These are phyloP conservation scores for Triangularia verruculosa DNA, from an alignment of 2,329 filamentous ascomycete genomes.

Conservation along the genomic window DNA sequence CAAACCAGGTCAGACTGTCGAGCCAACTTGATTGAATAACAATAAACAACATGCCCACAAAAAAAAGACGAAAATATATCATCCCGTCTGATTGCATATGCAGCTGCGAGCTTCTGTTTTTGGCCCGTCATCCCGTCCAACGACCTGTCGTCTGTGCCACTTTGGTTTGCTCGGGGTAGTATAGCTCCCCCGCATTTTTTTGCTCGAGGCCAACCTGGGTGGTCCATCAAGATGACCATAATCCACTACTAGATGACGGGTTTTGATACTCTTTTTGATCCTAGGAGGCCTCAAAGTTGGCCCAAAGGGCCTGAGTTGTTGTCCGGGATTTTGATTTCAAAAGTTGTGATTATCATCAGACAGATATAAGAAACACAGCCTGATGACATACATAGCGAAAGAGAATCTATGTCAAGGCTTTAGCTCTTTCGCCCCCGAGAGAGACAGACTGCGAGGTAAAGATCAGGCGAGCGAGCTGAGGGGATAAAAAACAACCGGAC, in stretches of 20 bases:
- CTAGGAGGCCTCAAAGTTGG: background rate
- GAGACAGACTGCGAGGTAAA: background rate
- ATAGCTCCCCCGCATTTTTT: background rate
- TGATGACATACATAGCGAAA: background rate
- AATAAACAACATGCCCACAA: background rate
- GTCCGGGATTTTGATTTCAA: background rate
- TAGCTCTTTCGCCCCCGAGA: background rate
- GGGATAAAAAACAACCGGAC: too few species aligned
- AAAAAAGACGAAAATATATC: background rate
- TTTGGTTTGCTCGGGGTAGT: background rate
- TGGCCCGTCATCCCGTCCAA: background rate
- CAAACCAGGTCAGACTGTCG: background rate
- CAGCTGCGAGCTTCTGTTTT: background rate
- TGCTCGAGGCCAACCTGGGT: too few species aligned
- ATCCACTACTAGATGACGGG: background rate
- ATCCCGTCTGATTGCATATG: background rate
- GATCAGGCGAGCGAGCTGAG: too few species aligned
- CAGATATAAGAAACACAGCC: too few species aligned
- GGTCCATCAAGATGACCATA: background rate
- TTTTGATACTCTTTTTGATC: background rate
- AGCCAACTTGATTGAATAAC: background rate
- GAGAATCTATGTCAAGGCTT: background rate
- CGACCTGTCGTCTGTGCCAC: background rate
- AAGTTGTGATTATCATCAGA: background rate
- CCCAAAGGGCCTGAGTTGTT: background rate